Evolutionary conservation across 495 filamentous ascomycete species (phyloP).

Genomic region (Hypoxylon subgilvum): DNA sequence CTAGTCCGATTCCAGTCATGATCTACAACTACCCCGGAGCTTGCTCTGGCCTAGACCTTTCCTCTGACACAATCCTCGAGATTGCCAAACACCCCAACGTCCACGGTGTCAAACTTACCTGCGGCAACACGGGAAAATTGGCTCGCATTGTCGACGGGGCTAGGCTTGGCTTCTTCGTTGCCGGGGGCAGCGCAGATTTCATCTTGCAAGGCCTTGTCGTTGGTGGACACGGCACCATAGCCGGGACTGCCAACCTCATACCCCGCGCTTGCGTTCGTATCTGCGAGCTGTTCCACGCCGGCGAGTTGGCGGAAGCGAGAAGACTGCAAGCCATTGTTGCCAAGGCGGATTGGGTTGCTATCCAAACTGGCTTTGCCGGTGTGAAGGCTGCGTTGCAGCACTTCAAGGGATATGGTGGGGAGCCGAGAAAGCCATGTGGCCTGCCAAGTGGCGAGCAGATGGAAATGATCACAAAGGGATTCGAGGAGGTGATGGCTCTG

Average conservation of each 20-base stretch:
- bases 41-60: constrained; percentile 81
- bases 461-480: constrained; percentile 64
- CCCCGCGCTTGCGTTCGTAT: constrained; percentile 76
- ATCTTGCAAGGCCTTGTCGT: constrained; percentile 76
- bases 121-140: constrained; percentile 84
- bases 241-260: constrained; percentile 78
- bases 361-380: constrained; percentile 78
- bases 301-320: constrained; percentile 71
- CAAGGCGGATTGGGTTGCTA: constrained; percentile 80
- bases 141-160: constrained; percentile 73
- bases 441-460: constrained; percentile 61
- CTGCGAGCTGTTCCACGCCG: constrained; percentile 72
- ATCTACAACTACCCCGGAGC: constrained; percentile 89
- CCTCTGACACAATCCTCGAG: constrained; percentile 76
- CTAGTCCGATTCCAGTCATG: constrained; percentile 72
- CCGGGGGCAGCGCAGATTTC: constrained; percentile 85
- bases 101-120: constrained; percentile 84
- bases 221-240: constrained; percentile 79
- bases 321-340: constrained; percentile 72
- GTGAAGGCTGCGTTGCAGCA: constrained; percentile 80
- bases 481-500: constrained; percentile 63
- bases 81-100: constrained; percentile 78
- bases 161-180: constrained; percentile 71
- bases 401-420: constrained; percentile 78
- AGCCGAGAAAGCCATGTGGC: constrained; percentile 68